Base-by-base conservation (phyloP, 179 eudicot species). In the Spinacia oleracea region DNA sequence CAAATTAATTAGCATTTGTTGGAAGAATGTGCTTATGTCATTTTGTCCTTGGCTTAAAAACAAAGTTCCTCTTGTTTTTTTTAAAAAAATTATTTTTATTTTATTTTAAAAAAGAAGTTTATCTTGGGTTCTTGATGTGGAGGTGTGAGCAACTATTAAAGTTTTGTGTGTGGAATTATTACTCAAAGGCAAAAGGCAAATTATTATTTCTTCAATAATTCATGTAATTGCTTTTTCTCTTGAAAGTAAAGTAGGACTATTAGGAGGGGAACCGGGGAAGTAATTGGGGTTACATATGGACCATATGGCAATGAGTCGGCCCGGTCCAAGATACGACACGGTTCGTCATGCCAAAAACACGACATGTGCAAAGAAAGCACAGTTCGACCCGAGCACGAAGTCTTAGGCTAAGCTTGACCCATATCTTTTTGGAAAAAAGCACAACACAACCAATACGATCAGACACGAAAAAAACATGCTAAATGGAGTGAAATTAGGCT, bases 171-270 rank as follows among this genome's bases (percentile, higher is more conserved):
- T 20, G 75, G 21, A 50, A 11, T 48, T 32, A 34, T 27, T 56
- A 72, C 43, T 72, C 62, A 50, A 70, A 72, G 42, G 62, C 43
- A 50, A 70, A 46, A 70, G 21, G 35, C 27, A 70, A 43, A 7
- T 1, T 62, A 16, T 29, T 12, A 32, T 29, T 62, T 62, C 6
- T 62, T 62, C 67, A 25, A 25, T 27, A 62, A 29, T 29, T 62
- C 16, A 25, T 56, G 60, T 12, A 56, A 7, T n/a, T 21, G 6
- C 21, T 8, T 4, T 21, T 20, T 21, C 15, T 3, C 27, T 8
- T 8, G 11, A 56, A 56, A 2, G 60, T n/a, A 56, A 56, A 56
- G 4, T 23, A n/a, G 60, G 60, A n/a, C 29, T 7, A n/a, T 2
- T 23, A n/a, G 9, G 10, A n/a, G n/a, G n/a, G n/a, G n/a, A n/a